phyloP scores from a whole-genome alignment of 441 rosid species.

The Populus hybrid region DNA sequence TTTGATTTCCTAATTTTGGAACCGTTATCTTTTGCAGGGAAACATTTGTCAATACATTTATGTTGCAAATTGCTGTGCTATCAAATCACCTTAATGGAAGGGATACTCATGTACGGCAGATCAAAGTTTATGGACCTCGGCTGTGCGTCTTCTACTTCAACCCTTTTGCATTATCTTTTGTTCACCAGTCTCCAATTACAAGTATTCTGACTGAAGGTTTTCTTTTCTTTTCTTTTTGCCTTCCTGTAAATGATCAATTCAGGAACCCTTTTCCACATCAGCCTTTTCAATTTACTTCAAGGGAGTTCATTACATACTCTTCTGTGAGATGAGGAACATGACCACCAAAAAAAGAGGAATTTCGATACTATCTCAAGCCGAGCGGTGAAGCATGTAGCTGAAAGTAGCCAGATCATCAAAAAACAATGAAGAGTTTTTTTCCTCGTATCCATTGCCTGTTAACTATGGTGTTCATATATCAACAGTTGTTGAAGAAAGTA shows the following conservation, averaged over 20 bases:
- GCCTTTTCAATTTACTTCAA: slow-evolving; percentile 79
- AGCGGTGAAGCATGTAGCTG: slow-evolving; percentile 6
- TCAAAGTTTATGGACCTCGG: slow-evolving; percentile 91
- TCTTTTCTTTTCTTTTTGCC: not conserved
- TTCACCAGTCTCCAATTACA: not conserved
- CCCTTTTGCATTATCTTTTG: not conserved
- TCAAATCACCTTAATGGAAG: slow-evolving; percentile 86
- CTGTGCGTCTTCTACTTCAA: slow-evolving; percentile 39
- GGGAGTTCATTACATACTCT: slow-evolving; percentile 72
- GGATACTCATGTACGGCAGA: slow-evolving; percentile 90
- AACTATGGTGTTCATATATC: not conserved
- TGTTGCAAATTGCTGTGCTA: slow-evolving; percentile 75
- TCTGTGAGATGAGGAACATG: slow-evolving; percentile 50
- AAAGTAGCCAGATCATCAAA: slow-evolving; percentile 8
- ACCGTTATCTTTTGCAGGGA: slow-evolving; percentile 46
- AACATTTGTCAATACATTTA: slow-evolving; percentile 76
- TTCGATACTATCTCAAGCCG: not conserved
- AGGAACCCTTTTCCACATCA: slow-evolving; percentile 81
- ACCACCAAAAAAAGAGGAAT: not conserved
- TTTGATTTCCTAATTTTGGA: not conserved
- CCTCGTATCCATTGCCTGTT: not conserved
- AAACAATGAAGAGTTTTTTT: not conserved
- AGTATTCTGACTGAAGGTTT: not conserved
- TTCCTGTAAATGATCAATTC: slow-evolving; percentile 16
- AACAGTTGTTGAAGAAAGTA: not conserved